Percentiles rank a stretch among this genome's conserved stretches.
Evolutionary conservation across 202 grass and related monocot species (phyloP).

Genomic region (Panicum hallii): DNA sequence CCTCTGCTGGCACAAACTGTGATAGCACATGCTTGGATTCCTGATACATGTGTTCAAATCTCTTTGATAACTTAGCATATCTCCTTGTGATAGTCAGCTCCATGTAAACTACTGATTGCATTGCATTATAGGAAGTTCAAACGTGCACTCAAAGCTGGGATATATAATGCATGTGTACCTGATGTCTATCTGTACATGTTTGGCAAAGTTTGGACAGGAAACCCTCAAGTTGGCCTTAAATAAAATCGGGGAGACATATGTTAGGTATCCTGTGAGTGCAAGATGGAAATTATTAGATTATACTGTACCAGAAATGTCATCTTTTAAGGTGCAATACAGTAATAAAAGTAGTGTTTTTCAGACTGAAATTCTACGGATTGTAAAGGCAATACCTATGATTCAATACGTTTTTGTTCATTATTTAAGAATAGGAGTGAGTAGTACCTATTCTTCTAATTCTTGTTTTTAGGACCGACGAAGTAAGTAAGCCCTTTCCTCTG

Average conservation of each 20-base stretch:
- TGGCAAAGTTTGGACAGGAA: conserved; percentile 1
- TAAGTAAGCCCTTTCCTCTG: too few relatives aligned
- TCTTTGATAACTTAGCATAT: not conserved
- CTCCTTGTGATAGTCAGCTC: not conserved
- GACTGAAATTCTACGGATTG: not conserved
- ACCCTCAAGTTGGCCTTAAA: not conserved
- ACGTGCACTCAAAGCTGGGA: conserved; percentile 37
- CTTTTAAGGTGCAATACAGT: too few relatives aligned
- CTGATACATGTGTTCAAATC: conserved; percentile 30
- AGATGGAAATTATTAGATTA: not conserved
- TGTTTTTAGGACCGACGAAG: too few relatives aligned
- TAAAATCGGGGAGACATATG: not conserved
- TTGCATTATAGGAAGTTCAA: conserved; percentile 28
- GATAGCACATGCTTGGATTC: conserved; percentile 31
- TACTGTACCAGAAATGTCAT: not conserved
- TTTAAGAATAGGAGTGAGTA: not conserved
- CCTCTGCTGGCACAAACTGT: not conserved
- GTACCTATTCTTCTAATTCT: not conserved
- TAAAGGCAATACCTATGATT: not conserved
- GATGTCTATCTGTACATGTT: conserved; percentile 20
- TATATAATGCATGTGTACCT: not conserved
- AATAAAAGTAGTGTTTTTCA: not conserved
- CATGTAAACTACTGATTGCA: not conserved
- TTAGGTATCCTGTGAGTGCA: not conserved
- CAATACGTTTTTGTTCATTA: not conserved